Percentiles rank a stretch among this genome's conserved stretches.
Conservation (phyloP, 1,284 basidiomycete species). For the Heterobasidion irregulare region DNA sequence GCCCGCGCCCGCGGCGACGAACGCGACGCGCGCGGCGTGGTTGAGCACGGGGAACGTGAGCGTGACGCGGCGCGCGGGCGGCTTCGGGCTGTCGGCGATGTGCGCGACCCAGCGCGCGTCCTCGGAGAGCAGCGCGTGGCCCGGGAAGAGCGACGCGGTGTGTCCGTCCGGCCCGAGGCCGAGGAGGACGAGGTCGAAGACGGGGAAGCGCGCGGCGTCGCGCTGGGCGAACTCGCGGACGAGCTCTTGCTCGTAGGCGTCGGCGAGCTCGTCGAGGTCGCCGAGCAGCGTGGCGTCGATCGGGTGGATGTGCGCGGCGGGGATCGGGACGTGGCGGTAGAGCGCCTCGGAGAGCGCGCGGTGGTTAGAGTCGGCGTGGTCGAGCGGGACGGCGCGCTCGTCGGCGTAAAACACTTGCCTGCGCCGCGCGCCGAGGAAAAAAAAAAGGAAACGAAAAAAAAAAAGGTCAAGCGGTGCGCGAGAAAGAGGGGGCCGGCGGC, state of each 20-base stretch:
- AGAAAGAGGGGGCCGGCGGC: background rate
- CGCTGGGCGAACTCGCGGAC: conserved; percentile 86
- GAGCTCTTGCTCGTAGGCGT: conserved; percentile 91
- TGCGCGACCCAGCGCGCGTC: conserved; percentile 92
- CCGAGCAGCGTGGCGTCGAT: conserved; percentile 70
- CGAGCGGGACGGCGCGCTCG: conserved; percentile 91
- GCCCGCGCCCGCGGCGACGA: conserved; percentile 79
- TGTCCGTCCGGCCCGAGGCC: conserved; percentile 95
- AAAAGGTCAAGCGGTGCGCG: conserved; percentile 2
- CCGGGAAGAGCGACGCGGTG: conserved; percentile 94
- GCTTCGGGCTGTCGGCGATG: conserved; percentile 91
- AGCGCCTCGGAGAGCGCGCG: conserved; percentile 68
- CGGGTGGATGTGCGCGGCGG: conserved; percentile 73
- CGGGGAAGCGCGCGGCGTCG: conserved; percentile 87
- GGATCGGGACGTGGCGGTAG: conserved; percentile 82
- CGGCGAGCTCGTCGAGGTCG: conserved; percentile 83
- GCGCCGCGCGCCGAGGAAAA: conserved; percentile 3
- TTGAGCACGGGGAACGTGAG: conserved; percentile 91
- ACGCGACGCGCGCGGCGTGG: conserved; percentile 81
- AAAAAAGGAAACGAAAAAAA: background rate
- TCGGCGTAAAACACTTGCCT: conserved; percentile 99
- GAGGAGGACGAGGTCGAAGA: conserved; percentile 91
- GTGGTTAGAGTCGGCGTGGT: conserved; percentile 92
- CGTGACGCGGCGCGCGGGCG: conserved; percentile 85
- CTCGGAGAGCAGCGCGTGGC: conserved; percentile 79